A percentile compares a stretch with the other conserved stretches of the same genome.
phyloP scores from a whole-genome alignment of 2,329 filamentous ascomycete species.

The Clonostachys chloroleuca region DNA sequence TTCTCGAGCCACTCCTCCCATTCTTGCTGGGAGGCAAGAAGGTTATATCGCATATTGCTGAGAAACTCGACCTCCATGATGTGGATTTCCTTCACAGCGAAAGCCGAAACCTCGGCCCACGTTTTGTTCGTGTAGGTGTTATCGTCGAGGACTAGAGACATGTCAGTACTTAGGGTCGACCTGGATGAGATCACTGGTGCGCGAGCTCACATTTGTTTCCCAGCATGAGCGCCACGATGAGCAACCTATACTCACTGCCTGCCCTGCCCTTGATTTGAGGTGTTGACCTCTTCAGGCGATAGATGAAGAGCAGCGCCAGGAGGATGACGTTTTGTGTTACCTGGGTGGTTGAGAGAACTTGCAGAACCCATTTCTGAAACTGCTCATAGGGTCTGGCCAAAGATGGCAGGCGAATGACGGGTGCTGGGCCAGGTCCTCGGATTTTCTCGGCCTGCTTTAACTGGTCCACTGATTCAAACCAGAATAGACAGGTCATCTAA shows the following conservation, averaged over 20 bases:
- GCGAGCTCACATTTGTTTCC: conserved; percentile 81
- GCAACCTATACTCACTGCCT: conserved; percentile 86
- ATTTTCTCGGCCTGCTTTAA: conserved; percentile 69
- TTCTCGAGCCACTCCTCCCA: conserved; percentile 87
- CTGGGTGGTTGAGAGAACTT: conserved; percentile 87
- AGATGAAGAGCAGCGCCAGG: conserved; percentile 86
- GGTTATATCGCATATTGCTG: conserved; percentile 94
- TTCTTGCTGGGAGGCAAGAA: conserved; percentile 79
- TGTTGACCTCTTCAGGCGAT: conserved; percentile 86
- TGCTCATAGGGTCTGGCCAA: conserved; percentile 74
- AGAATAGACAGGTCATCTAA: conserved; percentile 93
- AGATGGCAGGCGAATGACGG: conserved; percentile 47
- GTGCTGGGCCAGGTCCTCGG: conserved; percentile 28
- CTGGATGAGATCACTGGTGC: neutral
- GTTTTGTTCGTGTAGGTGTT: conserved; percentile 99
- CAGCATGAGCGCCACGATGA: conserved; percentile 95
- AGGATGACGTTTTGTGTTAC: conserved; percentile 95
- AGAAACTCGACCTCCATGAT: conserved; percentile 99
- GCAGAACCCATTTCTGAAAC: conserved; percentile 92
- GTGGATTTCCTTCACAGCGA: conserved; percentile 91
- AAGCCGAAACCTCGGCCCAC: conserved; percentile 96
- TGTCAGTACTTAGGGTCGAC: conserved; percentile 15
- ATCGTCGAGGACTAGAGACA: conserved; percentile 73
- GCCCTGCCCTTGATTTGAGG: conserved; percentile 84
- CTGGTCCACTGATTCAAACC: conserved; percentile 88